These are phyloP conservation scores for Mollisia scopiformis DNA, from an alignment of 2,329 filamentous ascomycete species.

Conservation along the genomic window DNA sequence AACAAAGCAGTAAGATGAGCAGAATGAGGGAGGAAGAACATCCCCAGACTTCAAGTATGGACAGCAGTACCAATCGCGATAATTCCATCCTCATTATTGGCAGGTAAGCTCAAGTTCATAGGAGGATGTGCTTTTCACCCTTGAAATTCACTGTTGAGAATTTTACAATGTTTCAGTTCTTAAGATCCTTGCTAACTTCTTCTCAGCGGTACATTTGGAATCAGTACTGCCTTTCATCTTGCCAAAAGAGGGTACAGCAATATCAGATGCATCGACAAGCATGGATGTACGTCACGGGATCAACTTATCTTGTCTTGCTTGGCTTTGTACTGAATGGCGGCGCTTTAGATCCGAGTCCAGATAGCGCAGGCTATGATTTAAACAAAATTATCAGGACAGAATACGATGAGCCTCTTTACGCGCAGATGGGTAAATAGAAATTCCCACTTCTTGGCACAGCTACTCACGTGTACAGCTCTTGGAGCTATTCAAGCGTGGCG, in stretches of 20 bases:
- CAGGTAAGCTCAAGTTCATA: neutral
- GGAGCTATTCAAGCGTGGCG: slow-evolving; percentile 14
- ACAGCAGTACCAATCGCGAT: neutral
- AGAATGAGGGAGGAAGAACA: neutral
- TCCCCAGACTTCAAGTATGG: neutral
- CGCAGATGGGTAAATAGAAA: too few species aligned
- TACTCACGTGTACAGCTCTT: neutral
- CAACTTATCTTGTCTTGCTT: neutral
- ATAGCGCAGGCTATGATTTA: slow-evolving; percentile 36
- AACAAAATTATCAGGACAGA: slow-evolving; percentile 49
- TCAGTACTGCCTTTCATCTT: slow-evolving; percentile 46
- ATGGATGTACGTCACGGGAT: slow-evolving; percentile 40
- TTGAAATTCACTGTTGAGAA: neutral
- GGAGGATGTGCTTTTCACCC: too few species aligned
- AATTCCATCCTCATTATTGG: neutral
- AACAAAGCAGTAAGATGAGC: neutral
- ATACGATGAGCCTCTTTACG: slow-evolving; percentile 39
- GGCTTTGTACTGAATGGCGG: neutral
- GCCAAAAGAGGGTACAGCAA: slow-evolving; percentile 46
- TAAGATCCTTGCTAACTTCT: neutral
- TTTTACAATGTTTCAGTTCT: neutral
- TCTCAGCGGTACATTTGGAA: slow-evolving; percentile 35
- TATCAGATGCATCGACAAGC: slow-evolving; percentile 52
- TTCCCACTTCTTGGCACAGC: too few species aligned
- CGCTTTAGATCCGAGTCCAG: slow-evolving; percentile 5